Base-by-base conservation (phyloP, 2,329 filamentous ascomycete species). In the Fragosphaeria purpurea region DNA sequence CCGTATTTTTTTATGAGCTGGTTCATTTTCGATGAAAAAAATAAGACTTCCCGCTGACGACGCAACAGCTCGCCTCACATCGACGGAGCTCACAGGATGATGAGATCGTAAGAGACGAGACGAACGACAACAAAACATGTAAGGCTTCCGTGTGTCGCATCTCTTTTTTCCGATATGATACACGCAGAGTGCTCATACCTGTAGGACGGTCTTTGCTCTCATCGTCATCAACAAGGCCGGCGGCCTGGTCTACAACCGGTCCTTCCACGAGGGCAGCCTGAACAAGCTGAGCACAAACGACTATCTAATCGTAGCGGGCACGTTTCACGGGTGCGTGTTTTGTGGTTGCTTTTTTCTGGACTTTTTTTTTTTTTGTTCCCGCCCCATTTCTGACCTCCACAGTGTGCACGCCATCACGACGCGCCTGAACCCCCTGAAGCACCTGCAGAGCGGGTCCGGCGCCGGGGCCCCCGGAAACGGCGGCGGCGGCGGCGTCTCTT, bases 171-270 rank as follows among this genome's bases (percentile, higher is more conserved):
- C 22, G 22, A 22, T 22, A 2, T 22, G 22, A 22, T 22, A 22
- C 22, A 22, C 22, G 22, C 22, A 22, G 22, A 22, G 22, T 22
- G 22, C 22, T 22, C 22, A 22, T 22, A 3, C 22, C 22, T 22
- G 2, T 22, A 97, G 90, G 93, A 87, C 89, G 58, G 86, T 98
- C 67, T 93, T 94, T 68, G 83, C 90, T 53, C 84, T 98, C 63
- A 89, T 97, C 66, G 85, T 98, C 66, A 95, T 98, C 74, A 97
- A 96, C 76, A 98, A 98, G 77, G 90, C 93, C 57, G 93, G 90
- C 54, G 93, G 93, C 61, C 79, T 98, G 49, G 84, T 98, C 69
- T 98, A 95, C 75, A 91, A 97, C 70, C 88, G 89, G 60, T 87
- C 88, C 63, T 97, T 98, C 67, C 83, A 90, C 61, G 82, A 91